These are phyloP conservation scores for Trichoderma koningiopsis DNA, from an alignment of 2,329 filamentous ascomycete species.

Conservation along the genomic window DNA sequence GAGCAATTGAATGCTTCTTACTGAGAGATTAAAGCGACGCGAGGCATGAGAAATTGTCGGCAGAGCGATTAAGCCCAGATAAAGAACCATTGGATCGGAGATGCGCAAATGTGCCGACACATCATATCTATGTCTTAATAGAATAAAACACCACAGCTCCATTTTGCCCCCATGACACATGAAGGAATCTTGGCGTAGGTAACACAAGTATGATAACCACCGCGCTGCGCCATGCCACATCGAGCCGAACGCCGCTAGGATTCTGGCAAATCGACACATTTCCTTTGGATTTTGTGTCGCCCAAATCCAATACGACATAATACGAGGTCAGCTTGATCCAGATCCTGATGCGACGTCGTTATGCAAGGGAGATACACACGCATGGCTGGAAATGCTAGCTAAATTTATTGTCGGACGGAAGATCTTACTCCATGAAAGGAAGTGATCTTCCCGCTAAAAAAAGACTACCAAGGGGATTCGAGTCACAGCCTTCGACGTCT, in stretches of 20 bases:
- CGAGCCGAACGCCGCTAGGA: neutral
- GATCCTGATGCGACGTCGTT: neutral
- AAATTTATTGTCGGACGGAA: neutral
- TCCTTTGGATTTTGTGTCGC: neutral
- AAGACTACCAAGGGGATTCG: neutral
- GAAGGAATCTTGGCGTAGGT: constrained; percentile 7
- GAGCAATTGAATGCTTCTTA: neutral
- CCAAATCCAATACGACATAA: neutral
- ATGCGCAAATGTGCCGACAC: neutral
- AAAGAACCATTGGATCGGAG: neutral
- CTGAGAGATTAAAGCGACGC: neutral
- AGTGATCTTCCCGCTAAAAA: neutral
- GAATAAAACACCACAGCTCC: neutral
- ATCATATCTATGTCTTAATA: neutral
- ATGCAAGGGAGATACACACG: neutral
- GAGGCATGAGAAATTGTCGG: neutral
- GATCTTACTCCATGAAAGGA: neutral
- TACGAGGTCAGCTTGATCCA: neutral
- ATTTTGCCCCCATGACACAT: neutral
- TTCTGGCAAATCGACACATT: neutral
- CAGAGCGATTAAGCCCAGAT: neutral
- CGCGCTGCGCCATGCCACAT: constrained; percentile 1
- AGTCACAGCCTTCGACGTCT: neutral
- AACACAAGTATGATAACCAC: neutral
- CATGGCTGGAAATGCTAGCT: neutral